Evolutionary conservation across 306 rosid genomes (phyloP), one percentile per base, ranked within the genome.

Genomic region (Pyrus betulifolia): DNA sequence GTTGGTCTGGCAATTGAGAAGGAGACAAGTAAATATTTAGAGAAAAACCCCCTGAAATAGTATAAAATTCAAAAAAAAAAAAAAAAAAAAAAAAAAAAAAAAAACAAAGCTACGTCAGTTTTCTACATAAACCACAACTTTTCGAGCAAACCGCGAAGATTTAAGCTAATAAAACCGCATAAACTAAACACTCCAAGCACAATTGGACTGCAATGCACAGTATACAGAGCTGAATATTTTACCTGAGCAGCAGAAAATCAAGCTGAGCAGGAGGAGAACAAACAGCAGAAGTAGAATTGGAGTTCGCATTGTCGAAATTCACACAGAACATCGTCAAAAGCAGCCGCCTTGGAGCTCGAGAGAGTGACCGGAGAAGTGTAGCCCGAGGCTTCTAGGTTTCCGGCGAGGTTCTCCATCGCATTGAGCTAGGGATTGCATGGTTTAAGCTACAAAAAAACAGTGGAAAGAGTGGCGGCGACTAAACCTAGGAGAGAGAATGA

Each of bases 161-260:
- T 64, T 17, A 17, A 64, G 23, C 23, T 31, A 64, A 3, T 1
- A 64, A 64, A 17, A 30, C 8, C 14, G 19, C 14, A 64, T 18
- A 64, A 64, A 64, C 23, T 64, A 31, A 3, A 14, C 18, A 25
- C n/a, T 58, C 67, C 9, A 72, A 13, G 45, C 23, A 68, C 31
- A 14, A 25, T 42, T 67, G 44, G 55, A 67, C 71, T 67, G 44
- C 11, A 71, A 5, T 57, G 76, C 33, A 38, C 22, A 57, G 55
- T 8, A 21, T 13, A 57, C 35, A 31, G 23, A 61, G 14, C 22
- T 54, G 21, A 70, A 70, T 7, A 46, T 4, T 15, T 28, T 64
- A 91, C 98, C 97, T 80, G 88, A 86, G 89, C 80, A 90, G 60
- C 83, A 81, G 87, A 83, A 62, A 57, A 82, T 72, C 74, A 72